Evolutionary conservation across 2,329 filamentous ascomycete genomes (phyloP), one percentile per base, ranked within the genome.

Genomic region (Fusarium albosuccineum): DNA sequence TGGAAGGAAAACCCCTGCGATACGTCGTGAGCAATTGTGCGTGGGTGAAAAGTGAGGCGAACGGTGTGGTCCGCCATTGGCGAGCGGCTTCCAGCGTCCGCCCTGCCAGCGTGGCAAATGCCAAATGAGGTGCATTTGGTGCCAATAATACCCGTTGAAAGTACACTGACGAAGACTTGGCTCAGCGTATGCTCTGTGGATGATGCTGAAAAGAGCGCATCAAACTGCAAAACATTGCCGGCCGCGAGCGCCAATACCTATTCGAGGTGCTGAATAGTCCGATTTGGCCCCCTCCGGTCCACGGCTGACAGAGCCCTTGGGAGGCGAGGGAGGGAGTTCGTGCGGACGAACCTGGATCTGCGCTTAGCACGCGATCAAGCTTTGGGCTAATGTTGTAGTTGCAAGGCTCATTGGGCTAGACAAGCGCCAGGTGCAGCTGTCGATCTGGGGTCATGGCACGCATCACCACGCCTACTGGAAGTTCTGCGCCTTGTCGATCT

Each of bases 81-180:
- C 57, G 71, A 70, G 58, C 59, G 62, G 62, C 41, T 51, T 57
- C 57, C 60, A 65, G 44, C 57, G 61, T 66, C 68, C 71, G 71
- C 71, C 71, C 67, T 72, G 71, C 71, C 70, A 73, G 71, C 71
- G 71, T 74, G 71, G 71, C 71, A 70, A 74, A 67, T 65, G 62
- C 60, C 62, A 57, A 71, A 69, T 59, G 62, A 68, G 60, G 46
- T 70, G 62, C 59, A 60, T 62, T 58, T 69, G 59, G 53, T 70
- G 45, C 60, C 57, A 63, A 60, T 66, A 51, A 64, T 33, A 45
- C 48, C 36, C 41, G n/a, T 54, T 27, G 54, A 57, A 56, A 36
- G 50, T 16, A 44, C 49, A 51, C 50, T 14, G 34, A 55, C 46
- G 6, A 42, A 55, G 46, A 27, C 39, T 53, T 66, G 55, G 40